Evolutionary conservation across 805 yeast genomes (phyloP).

Genomic region (Candida boleticola): DNA sequence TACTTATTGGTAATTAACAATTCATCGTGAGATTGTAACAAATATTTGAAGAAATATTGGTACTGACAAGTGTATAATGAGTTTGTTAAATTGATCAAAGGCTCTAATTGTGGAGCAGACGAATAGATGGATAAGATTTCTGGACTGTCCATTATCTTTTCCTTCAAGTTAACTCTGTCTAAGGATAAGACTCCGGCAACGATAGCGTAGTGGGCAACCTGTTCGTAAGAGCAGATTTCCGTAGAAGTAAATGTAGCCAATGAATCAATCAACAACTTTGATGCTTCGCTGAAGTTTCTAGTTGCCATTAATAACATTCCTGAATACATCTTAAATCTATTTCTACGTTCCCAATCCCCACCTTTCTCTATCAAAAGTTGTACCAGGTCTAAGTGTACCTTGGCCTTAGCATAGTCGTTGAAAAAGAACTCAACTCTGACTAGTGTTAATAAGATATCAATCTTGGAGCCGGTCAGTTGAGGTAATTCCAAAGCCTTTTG

Average conservation of each 20-base stretch:
- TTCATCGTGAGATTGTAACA: conserved; percentile 74
- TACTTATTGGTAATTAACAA: conserved; percentile 63
- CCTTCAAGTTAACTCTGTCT: conserved; percentile 79
- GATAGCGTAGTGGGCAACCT: conserved; percentile 84
- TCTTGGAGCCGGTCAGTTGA: conserved; percentile 85
- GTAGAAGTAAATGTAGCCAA: conserved; percentile 93
- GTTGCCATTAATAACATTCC: conserved; percentile 84
- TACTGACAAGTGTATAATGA: conserved; percentile 89
- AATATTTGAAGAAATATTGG: conserved; percentile 68
- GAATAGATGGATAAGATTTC: conserved; percentile 82
- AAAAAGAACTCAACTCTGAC: conserved; percentile 88
- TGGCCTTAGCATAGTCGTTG: conserved; percentile 68
- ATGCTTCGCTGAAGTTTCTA: conserved; percentile 82
- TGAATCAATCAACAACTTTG: conserved; percentile 81
- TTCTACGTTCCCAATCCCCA: conserved; percentile 99
- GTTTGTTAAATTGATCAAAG: conserved; percentile 79
- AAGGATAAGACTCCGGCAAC: conserved; percentile 84
- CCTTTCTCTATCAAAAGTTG: conserved; percentile 85
- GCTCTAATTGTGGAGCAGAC: conserved; percentile 67
- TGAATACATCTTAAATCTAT: conserved; percentile 85
- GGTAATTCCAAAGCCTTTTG: conserved; percentile 74
- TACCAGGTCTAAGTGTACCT: conserved; percentile 70
- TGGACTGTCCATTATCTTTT: conserved; percentile 87
- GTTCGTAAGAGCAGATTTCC: conserved; percentile 85
- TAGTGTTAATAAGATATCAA: conserved; percentile 79